Base-by-base conservation (phyloP, 495 filamentous ascomycete species). In the Neurospora intermedia region DNA sequence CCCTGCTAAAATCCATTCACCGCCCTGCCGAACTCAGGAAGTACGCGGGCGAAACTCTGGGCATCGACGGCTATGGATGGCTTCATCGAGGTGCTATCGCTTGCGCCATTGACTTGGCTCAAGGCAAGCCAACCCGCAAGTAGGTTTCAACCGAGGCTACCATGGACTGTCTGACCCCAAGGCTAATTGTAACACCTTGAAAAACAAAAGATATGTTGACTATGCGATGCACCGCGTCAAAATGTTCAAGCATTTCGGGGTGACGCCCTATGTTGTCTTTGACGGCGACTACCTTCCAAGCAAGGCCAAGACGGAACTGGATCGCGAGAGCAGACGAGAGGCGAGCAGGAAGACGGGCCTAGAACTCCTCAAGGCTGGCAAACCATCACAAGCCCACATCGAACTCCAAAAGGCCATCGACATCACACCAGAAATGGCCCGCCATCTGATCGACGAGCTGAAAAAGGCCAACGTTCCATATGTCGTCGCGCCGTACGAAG, bases 1-100 rank as follows among this genome's bases (percentile, higher is more conserved):
- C 93, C 69, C 86, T 97, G 62, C 91, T 99, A 62, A 97, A 97
- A 80, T 98, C 95, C 59, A 98, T 99, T 69, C 96, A 98, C 69
- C 93, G 93, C 77, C 92, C 91, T 76, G 91, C 89, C 71, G 90
- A 94, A 73, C 83, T 99, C 70, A 96, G 92, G 79, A 92, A 94
- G 77, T 98, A 92, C 80, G 86, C 88, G 15, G 95, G 94, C 41
- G 91, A 95, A 80, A 97, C 93, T 4, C 87, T 99, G 54, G 96
- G 92, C 4, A 89, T 99, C 18, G 96, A 99, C 81, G 94, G 92
- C 73, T 99, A 99, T 85, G 96, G 94, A 79, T 99, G 96, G 96
- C 89, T 99, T 43, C 96, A 99, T 80, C 92, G 96, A 75, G 96
- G 95, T 41, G 93, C 94, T 35, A 89, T 96, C 70, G 86, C 94